Conservation (phyloP, 305 asterid genomes). For the Nicotiana rustica region DNA sequence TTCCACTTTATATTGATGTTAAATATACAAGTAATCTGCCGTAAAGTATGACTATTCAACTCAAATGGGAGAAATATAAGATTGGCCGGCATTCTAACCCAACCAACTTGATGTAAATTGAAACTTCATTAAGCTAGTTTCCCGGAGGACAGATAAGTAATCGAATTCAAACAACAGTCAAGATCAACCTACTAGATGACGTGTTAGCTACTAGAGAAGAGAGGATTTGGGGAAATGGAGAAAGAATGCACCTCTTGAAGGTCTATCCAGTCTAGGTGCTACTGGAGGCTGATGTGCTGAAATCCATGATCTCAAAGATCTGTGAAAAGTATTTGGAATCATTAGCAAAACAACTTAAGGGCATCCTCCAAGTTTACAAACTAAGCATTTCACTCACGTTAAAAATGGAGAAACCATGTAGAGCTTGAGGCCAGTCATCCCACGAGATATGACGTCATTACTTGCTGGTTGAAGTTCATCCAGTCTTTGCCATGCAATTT, state of each 20-base stretch:
- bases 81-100: not conserved
- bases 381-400: slow-evolving; percentile 56
- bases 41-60: not conserved
- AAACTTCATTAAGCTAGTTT: not conserved
- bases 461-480: slow-evolving; percentile 86
- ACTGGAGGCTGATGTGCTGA: slow-evolving; percentile 72
- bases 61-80: slow-evolving; percentile 6
- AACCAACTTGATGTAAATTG: slow-evolving; percentile 15
- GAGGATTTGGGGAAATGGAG: not conserved
- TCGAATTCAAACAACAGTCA: not conserved
- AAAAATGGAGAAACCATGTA: slow-evolving; percentile 99
- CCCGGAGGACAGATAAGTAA: not conserved
- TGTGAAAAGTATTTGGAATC: slow-evolving; percentile 43
- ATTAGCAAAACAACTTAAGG: not conserved
- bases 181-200: not conserved
- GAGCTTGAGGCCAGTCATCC: slow-evolving; percentile 87
- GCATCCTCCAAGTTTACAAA: not conserved
- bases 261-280: slow-evolving; percentile 67
- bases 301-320: slow-evolving; percentile 87
- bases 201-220: not conserved
- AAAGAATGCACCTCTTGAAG: slow-evolving; percentile 55
- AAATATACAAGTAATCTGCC: slow-evolving; percentile 6
- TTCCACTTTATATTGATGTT: slow-evolving; percentile 11
- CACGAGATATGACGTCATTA: slow-evolving; percentile 91
- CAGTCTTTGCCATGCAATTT: slow-evolving; percentile 97